Conservation (phyloP, 163 green algal genomes). For the Prototheca wickerhamii region DNA sequence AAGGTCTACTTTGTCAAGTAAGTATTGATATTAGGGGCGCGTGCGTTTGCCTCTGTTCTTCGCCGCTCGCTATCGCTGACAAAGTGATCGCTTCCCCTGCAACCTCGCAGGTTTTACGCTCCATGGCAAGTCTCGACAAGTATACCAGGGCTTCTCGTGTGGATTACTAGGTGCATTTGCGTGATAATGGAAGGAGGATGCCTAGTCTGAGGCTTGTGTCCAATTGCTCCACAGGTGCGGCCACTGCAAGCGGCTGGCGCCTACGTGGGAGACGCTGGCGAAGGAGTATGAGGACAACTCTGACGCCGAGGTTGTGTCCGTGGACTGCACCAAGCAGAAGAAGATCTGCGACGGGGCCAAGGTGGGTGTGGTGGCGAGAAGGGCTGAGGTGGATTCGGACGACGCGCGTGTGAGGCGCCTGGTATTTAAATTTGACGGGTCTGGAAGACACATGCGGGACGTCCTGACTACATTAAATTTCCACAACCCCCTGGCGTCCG, state of each 20-base stretch:
- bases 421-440: too few relatives aligned
- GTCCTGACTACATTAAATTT: background rate
- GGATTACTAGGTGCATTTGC: too few relatives aligned
- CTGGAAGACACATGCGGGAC: too few relatives aligned
- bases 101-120: slow-evolving; percentile 36
- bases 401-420: background rate
- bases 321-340: slow-evolving; percentile 66
- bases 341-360: slow-evolving; percentile 51
- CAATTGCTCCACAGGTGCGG: slow-evolving; percentile 4
- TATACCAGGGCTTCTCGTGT: background rate
- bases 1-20: slow-evolving; percentile 63
- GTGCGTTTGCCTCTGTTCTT: background rate
- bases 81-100: background rate
- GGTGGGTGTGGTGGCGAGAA: slow-evolving; percentile 17
- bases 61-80: too few relatives aligned
- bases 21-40: background rate
- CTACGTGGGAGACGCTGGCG: slow-evolving; percentile 57
- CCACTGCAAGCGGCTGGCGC: slow-evolving; percentile 69
- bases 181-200: too few relatives aligned
- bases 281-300: slow-evolving; percentile 28
- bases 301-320: slow-evolving; percentile 42
- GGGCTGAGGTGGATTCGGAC: background rate
- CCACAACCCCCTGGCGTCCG: background rate
- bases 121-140: slow-evolving; percentile 45
- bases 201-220: too few relatives aligned